Evolutionary conservation across 1,284 basidiomycete genomes (phyloP), one percentile per base, ranked within the genome.

Genomic region (Malassezia japonica): DNA sequence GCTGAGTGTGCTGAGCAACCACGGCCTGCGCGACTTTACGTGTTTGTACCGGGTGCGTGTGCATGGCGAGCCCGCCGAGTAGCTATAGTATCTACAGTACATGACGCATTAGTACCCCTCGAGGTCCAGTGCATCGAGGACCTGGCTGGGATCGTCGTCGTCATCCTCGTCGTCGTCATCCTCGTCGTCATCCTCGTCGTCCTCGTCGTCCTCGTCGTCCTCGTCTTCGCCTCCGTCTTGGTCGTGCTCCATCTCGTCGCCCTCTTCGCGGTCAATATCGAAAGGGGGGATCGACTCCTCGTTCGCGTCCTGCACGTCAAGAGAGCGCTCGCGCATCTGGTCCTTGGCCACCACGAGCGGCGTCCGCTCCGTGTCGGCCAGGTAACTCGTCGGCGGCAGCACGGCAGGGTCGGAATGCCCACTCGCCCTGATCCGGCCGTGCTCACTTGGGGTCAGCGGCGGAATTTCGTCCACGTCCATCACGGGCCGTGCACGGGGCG

Each of bases 21-120:
- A 88, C 82, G 92, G 91, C 24, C 79, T 79, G 66, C 75, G 79
- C 12, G 82, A 83, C 56, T 86, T 81, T 67, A 95, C 91, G 0
- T 96, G 91, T 74, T 70, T 96, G 29, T 96, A 96, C 74, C 81
- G 91, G 45, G 79, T 96, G 82, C 67, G 88, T 81, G 55, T 65
- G 12, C 63, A 65, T 37, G 63, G 63, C 33, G 46, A 56, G 4
- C 51, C 49, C 24, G 49, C 42, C 39, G 47, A 43, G 6, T 50
- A 34, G 28, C 16, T 24, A 16, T 23, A 31, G 16, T 23, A 10
- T 24, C 8, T 13, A 31, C 28, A 28, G 7, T 16, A n/a, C 4
- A 7, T 23, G 24, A 3, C 9, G 18, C 4, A 6, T 20, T 43
- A 61, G 39, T 55, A 61, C 15, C 59, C 59, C 31, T 61, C 59